These are phyloP conservation scores for Botrytis medusae DNA, from an alignment of 2,329 filamentous ascomycete species.

Conservation along the genomic window DNA sequence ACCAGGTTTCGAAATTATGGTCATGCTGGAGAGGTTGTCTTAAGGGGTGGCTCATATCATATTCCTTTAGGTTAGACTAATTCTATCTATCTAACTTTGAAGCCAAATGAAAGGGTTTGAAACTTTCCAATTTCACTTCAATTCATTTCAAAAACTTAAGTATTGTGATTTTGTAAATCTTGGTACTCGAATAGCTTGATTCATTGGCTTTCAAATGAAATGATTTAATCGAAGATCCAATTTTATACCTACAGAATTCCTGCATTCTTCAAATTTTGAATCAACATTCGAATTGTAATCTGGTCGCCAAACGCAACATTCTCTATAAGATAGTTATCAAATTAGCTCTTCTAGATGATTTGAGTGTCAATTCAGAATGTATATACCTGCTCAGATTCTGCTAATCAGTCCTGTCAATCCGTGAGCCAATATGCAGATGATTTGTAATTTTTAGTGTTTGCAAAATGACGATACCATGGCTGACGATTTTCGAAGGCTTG, in stretches of 20 bases:
- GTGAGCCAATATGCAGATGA: neutral
- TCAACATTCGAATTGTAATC: neutral
- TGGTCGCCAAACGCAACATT: neutral
- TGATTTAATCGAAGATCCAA: neutral
- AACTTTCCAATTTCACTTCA: neutral
- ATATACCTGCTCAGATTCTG: neutral
- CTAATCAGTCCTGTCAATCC: neutral
- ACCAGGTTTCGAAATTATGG: too few relatives aligned
- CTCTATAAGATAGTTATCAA: neutral
- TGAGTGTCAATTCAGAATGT: neutral
- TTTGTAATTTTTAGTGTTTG: neutral
- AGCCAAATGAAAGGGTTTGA: neutral
- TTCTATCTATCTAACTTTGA: neutral
- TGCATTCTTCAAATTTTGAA: neutral
- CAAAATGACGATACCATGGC: neutral
- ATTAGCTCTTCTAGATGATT: neutral
- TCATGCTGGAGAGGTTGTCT: neutral
- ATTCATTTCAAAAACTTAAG: neutral
- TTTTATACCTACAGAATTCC: neutral
- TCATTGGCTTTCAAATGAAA: neutral
- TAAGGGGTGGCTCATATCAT: too few relatives aligned
- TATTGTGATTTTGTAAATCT: rapidly evolving
- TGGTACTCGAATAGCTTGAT: neutral
- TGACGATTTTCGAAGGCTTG: neutral
- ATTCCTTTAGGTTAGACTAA: neutral